These are phyloP conservation scores for Hymenoscyphus occultus DNA, from an alignment of 2,329 filamentous ascomycete species.

Conservation along the genomic window DNA sequence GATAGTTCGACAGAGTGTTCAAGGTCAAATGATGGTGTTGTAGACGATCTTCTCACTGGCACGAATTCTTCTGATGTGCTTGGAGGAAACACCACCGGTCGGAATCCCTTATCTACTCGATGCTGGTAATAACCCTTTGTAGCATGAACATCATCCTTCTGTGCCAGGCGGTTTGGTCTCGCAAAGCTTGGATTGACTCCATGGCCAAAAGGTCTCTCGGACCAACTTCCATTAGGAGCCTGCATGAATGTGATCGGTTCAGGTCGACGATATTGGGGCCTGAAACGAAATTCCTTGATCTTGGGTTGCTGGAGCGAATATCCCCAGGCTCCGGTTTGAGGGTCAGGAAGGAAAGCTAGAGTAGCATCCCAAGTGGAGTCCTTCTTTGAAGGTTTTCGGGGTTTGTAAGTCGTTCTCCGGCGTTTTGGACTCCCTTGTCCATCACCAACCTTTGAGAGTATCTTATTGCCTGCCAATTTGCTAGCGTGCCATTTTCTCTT, in stretches of 20 bases:
- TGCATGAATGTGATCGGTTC: conserved; percentile 36
- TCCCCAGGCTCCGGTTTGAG: conserved; percentile 32
- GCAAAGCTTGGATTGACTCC: conserved; percentile 33
- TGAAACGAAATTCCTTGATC: conserved; percentile 4
- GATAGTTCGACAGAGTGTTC: background rate
- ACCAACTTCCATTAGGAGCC: conserved; percentile 31
- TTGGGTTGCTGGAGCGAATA: conserved; percentile 2
- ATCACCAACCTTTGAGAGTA: background rate
- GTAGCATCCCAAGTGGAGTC: conserved; percentile 23
- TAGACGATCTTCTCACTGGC: background rate
- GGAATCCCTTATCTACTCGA: conserved; percentile 24
- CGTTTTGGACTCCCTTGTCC: background rate
- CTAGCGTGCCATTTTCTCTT: conserved; percentile 5
- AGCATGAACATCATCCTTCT: conserved; percentile 18
- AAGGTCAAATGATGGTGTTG: background rate
- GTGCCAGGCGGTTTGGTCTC: conserved; percentile 20
- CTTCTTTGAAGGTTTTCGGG: conserved; percentile 8
- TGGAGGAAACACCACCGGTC: conserved; percentile 26
- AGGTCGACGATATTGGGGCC: conserved; percentile 23
- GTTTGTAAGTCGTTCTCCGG: conserved; percentile 5
- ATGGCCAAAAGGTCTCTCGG: conserved; percentile 33
- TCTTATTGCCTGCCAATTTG: background rate
- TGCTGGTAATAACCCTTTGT: conserved; percentile 22
- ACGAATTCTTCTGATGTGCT: conserved; percentile 1
- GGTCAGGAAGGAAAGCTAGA: conserved; percentile 25